Conservation (phyloP, 768 basidiomycete species). For the Crucibulum laeve region DNA sequence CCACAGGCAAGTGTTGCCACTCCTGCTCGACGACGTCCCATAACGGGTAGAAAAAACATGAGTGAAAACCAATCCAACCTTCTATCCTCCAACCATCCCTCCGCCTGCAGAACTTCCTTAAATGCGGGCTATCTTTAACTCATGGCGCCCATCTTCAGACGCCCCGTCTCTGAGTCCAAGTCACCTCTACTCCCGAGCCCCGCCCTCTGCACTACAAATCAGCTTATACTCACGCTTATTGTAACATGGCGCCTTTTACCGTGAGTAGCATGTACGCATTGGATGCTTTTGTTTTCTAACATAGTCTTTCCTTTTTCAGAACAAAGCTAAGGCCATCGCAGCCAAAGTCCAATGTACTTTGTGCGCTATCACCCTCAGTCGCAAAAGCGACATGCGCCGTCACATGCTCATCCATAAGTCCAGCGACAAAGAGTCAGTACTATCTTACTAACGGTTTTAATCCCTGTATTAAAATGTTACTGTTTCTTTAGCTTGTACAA, state of each 20-base stretch:
- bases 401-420: background rate
- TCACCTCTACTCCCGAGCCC: background rate
- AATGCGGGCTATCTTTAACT: background rate
- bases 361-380: background rate
- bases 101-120: no score
- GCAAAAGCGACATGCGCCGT: background rate
- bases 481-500: conserved; percentile 17
- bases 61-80: conserved; percentile 8
- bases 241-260: no score
- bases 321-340: no score
- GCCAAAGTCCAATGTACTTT: no score
- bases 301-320: no score
- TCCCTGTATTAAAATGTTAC: background rate
- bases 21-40: background rate
- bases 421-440: background rate
- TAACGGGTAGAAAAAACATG: conserved; percentile 2
- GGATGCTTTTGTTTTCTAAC: no score
- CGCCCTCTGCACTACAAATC: no score
- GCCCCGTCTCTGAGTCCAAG: background rate
- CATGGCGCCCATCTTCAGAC: background rate
- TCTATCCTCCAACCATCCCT: no score
- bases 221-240: no score
- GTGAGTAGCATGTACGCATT: no score
- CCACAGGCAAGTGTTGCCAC: background rate
- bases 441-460: background rate